Conservation (phyloP, 352 stramenopile species). For the Phytophthora pistaciae region DNA sequence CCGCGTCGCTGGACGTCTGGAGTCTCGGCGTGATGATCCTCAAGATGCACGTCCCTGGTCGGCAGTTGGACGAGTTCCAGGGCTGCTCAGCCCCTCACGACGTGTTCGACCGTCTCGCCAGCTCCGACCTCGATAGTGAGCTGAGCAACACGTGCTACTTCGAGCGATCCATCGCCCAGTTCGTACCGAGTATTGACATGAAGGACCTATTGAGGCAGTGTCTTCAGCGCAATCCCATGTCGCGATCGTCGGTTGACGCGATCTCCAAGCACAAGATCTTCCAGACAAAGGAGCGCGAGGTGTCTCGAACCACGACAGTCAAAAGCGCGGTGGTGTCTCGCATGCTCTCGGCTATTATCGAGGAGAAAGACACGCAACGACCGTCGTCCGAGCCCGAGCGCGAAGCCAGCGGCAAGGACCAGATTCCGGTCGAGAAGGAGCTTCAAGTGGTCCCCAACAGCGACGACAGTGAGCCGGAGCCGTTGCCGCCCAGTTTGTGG, state of each 20-base stretch:
- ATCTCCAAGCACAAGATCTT: conserved; percentile 56
- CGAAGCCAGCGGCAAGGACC: conserved; percentile 29
- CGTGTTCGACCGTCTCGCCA: conserved; percentile 46
- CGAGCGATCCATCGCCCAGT: conserved; percentile 57
- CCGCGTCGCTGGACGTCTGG: conserved; percentile 64
- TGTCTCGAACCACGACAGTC: conserved; percentile 24
- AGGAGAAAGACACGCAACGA: conserved; percentile 20
- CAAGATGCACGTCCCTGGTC: conserved; percentile 58
- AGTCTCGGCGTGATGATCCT: conserved; percentile 66
- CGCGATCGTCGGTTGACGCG: conserved; percentile 46
- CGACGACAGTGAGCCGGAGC: conserved; percentile 28
- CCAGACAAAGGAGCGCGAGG: conserved; percentile 23
- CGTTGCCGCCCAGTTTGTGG: conserved; percentile 65
- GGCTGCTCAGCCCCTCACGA: conserved; percentile 39
- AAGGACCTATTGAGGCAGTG: conserved; percentile 53
- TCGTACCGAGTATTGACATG: conserved; percentile 56
- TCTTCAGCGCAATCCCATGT: conserved; percentile 43
- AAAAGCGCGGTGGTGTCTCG: conserved; percentile 12
- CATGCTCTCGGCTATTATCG: conserved; percentile 32
- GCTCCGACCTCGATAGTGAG: conserved; percentile 10
- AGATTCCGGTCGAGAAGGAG: conserved; percentile 5
- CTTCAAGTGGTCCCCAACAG: neutral
- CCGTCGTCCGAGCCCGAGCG: conserved; percentile 22
- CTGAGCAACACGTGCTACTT: conserved; percentile 43
- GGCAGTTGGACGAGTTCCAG: conserved; percentile 59